Conservation (phyloP, 192 early-diverging fungal genomes). For the Kappamyces sp. region DNA sequence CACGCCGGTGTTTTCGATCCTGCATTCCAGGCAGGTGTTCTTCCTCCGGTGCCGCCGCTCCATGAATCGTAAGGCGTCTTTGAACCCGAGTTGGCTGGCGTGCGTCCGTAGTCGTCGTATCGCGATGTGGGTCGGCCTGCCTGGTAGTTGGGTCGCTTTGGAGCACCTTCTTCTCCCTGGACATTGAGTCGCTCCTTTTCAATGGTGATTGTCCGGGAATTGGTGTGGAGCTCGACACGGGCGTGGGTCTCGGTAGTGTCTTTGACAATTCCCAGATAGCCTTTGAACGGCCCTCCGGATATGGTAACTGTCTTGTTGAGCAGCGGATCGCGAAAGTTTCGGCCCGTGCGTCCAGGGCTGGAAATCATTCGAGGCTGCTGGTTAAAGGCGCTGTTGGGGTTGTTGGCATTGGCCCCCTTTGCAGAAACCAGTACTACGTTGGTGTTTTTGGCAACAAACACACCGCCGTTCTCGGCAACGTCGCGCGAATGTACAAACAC, state of each 20-base stretch:
- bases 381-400: background rate
- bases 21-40: constrained; percentile 50
- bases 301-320: constrained; percentile 79
- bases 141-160: constrained; percentile 16
- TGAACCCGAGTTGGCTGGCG: constrained; percentile 39
- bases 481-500: constrained; percentile 77
- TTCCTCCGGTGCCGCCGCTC: constrained; percentile 26
- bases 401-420: background rate
- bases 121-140: background rate
- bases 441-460: constrained; percentile 66
- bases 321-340: constrained; percentile 39
- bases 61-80: constrained; percentile 19
- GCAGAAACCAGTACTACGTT: constrained; percentile 40
- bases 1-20: constrained; percentile 47
- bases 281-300: constrained; percentile 85
- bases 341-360: constrained; percentile 37
- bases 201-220: constrained; percentile 71
- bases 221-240: constrained; percentile 91
- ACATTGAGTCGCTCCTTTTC: constrained; percentile 69
- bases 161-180: constrained; percentile 30
- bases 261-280: constrained; percentile 95
- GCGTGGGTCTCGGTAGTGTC: constrained; percentile 65
- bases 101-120: constrained; percentile 29
- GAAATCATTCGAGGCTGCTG: constrained; percentile 4
- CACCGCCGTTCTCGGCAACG: constrained; percentile 60